Base-by-base conservation (phyloP, 1,284 basidiomycete genomes). In the Apiotrichum siamense region DNA sequence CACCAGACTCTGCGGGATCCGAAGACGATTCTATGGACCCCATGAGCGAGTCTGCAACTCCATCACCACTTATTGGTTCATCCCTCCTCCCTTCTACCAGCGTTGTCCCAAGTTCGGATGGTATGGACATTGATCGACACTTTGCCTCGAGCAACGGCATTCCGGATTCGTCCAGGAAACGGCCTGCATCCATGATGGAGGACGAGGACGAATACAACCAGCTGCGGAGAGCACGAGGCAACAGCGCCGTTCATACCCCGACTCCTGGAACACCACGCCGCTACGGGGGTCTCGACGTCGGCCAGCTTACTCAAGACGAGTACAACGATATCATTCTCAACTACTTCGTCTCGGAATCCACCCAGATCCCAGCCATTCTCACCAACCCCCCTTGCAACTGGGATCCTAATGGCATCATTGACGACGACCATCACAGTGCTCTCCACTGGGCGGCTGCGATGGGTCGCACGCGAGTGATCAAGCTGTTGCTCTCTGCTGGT, bases 391-490 rank as follows among this genome's bases (percentile, higher is more conserved):
- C 96, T 3, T 70, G 81, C 38, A 89, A 97, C 75, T 96, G 97
- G 72, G 90, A 98, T 70, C 85, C 96, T 9, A 93, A 98, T 67
- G 88, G 93, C 78, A 84, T 86, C 43, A 98, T 99, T 59, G 96
- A 99, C 75, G 96, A 98, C 62, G 96, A 99, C 67, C 92, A 92
- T 0, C 96, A 99, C 72, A 97, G 94, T 0, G 85, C 96, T 20
- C 76, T 99, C 18, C 96, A 99, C 69, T 99, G 96, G 96, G 96
- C 94, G 3, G 96, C 91, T 63, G 96, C 96, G 11, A 98, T 99
- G 94, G 96, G 96, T 27, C 86, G 96, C 45, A 86, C 97, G 52
- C 85, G 94, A 37, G 88, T 98, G 58, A 91, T 98, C 63, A 98
- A 97, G 73, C 79, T 98, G 5, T 80, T 99, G 6, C 80, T 99